phyloP scores from a whole-genome alignment of 306 rosid species.

The Pyrus bretschneideri region DNA sequence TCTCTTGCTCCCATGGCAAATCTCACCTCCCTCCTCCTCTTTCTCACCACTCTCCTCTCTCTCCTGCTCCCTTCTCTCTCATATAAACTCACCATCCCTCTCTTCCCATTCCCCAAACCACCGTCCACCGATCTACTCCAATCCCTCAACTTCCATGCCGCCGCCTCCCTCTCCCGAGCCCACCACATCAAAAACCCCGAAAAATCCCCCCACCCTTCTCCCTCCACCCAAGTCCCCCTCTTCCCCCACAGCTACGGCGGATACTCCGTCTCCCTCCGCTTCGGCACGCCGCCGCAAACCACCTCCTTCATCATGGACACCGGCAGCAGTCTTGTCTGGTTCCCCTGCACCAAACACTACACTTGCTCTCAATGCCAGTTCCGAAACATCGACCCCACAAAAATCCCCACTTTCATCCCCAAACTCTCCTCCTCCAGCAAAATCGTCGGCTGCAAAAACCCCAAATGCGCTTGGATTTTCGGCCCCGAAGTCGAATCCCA shows the following conservation, averaged over 20 bases:
- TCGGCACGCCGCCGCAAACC: constrained; percentile 79
- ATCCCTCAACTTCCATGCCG: constrained; percentile 37
- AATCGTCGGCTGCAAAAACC: constrained; percentile 57
- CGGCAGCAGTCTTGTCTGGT: constrained; percentile 85
- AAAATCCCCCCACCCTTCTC: constrained; percentile 2
- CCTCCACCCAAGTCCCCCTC: constrained; percentile 16
- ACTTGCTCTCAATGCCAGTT: constrained; percentile 58
- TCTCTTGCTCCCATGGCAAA: constrained; percentile 19
- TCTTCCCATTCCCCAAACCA: constrained; percentile 29
- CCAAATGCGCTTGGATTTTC: constrained; percentile 61
- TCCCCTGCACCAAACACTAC: constrained; percentile 78
- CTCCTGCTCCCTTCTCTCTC: constrained; percentile 17
- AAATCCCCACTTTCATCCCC: constrained; percentile 56
- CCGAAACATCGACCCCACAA: constrained; percentile 41
- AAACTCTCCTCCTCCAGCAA: constrained; percentile 49
- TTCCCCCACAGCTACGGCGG: constrained; percentile 67
- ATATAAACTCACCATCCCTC: constrained; percentile 35
- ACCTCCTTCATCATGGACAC: constrained; percentile 61
- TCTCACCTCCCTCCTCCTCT: constrained; percentile 5
- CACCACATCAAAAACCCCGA: constrained; percentile 53
- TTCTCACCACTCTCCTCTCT: constrained; percentile 19
- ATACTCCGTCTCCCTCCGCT: constrained; percentile 56
- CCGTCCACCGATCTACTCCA: constrained; percentile 44
- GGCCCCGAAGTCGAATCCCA: constrained; percentile 39
- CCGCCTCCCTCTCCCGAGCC: constrained; percentile 60